Conservation (phyloP, 257 asterid species). For the Gentiana dahurica region DNA sequence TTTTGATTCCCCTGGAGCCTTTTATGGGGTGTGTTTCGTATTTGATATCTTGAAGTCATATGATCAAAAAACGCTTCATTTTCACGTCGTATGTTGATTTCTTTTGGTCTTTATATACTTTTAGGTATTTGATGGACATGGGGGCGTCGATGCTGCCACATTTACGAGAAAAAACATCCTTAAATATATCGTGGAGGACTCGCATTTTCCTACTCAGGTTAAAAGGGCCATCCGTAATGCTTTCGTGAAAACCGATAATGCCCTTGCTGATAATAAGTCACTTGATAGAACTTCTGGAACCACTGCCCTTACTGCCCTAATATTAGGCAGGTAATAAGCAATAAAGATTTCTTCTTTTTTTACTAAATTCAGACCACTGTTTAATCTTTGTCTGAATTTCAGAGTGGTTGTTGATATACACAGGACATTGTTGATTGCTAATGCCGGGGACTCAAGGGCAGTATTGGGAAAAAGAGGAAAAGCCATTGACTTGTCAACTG, state of each 20-base stretch:
- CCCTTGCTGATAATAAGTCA: slow-evolving; percentile 53
- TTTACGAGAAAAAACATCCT: slow-evolving; percentile 64
- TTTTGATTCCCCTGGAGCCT: slow-evolving; percentile 57
- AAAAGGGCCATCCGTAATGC: slow-evolving; percentile 70
- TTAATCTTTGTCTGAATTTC: not conserved
- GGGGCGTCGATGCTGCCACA: slow-evolving; percentile 76
- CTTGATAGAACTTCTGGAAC: slow-evolving; percentile 70
- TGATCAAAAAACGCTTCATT: not conserved
- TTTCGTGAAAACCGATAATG: slow-evolving; percentile 62
- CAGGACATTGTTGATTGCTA: slow-evolving; percentile 68
- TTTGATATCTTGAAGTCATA: not conserved
- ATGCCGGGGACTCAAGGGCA: slow-evolving; percentile 88
- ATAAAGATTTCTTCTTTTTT: not conserved
- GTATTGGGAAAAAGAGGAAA: slow-evolving; percentile 79
- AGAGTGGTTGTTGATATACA: not conserved
- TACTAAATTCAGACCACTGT: not conserved
- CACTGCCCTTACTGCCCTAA: slow-evolving; percentile 63
- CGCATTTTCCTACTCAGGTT: slow-evolving; percentile 47
- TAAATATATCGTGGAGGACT: slow-evolving; percentile 53
- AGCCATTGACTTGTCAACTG: slow-evolving; percentile 69
- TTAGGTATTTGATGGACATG: slow-evolving; percentile 90
- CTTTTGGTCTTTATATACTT: slow-evolving; percentile 7
- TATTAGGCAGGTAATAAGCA: slow-evolving; percentile 52
- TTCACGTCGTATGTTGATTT: not conserved
- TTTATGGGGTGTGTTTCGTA: slow-evolving; percentile 63